Percentiles rank a stretch among this genome's conserved stretches.
Evolutionary conservation across 23 red algal species (phyloP).

Genomic region (Agarophyton chilense): DNA sequence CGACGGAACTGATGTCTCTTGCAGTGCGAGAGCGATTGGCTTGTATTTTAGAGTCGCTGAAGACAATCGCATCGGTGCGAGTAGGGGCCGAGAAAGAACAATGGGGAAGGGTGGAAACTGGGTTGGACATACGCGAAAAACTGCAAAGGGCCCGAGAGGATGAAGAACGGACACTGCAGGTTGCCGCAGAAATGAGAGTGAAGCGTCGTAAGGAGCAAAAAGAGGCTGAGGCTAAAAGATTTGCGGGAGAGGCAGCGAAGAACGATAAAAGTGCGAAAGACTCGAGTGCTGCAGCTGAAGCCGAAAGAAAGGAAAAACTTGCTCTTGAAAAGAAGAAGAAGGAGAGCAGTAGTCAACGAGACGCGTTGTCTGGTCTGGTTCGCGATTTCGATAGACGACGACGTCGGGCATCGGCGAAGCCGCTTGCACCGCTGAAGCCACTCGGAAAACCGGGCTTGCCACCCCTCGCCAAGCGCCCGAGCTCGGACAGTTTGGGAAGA

Average conservation of each 20-base stretch:
- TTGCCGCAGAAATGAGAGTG: conserved; percentile 58
- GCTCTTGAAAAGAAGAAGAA: conserved; percentile 62
- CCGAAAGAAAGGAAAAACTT: conserved; percentile 59
- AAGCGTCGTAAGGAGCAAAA: conserved; percentile 38
- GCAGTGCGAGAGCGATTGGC: conserved; percentile 54
- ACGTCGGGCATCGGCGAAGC: conserved; percentile 23
- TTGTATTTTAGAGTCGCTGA: conserved; percentile 30
- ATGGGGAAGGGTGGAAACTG: conserved; percentile 42
- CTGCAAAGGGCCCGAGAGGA: conserved; percentile 48
- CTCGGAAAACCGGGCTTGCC: conserved; percentile 28
- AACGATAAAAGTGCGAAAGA: conserved; percentile 58
- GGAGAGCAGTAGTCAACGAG: conserved; percentile 59
- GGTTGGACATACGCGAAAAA: conserved; percentile 31
- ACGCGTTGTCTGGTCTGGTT: conserved; percentile 48
- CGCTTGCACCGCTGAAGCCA: conserved; percentile 37
- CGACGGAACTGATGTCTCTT: conserved; percentile 62
- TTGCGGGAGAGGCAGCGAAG: conserved; percentile 36
- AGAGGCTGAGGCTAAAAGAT: conserved; percentile 48
- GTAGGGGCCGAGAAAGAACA: conserved; percentile 23
- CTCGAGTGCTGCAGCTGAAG: conserved; percentile 56
- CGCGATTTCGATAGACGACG: conserved; percentile 22
- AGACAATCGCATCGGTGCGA: conserved; percentile 22
- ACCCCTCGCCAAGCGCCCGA: neutral
- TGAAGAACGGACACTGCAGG: conserved; percentile 37
- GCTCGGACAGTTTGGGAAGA: conserved; percentile 10